Base-by-base conservation (phyloP, 2,329 filamentous ascomycete species). In the Aspergillus novoparasiticus region DNA sequence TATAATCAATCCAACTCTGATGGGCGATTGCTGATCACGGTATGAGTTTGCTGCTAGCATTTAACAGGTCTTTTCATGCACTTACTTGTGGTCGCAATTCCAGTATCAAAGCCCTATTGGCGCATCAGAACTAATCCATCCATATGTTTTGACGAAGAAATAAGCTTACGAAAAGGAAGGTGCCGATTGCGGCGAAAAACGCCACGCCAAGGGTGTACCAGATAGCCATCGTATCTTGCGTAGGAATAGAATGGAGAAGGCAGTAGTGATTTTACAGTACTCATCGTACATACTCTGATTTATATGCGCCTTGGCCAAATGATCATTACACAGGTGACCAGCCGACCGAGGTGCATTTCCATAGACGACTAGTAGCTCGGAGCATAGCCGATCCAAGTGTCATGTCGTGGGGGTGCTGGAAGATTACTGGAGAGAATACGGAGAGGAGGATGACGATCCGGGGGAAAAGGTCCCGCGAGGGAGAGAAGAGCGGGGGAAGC, bases 1-100 rank as follows among this genome's bases (percentile, higher is more conserved):
- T 87, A 72, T 87, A 88, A 50, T 84, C 79, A 51, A 85, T 82
- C 85, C 85, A 88, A 69, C 84, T 86, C 68, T 84, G 70, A 69
- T 88, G 86, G 3, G 86, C 85, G 61, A 88, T 88, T 23, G 86
- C 82, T 83, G 60, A 57, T 11, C 34, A 26, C 5, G 10, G 32
- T 26, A 39, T 39, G 21, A 39, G 51, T 23, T 26, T 41, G 11
- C 14, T 14, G 32, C 51, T 36, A 12, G 19, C 32, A 23, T 16
- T 14, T 26, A n/a, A 55, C 23, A n/a, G 39, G 11, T 14, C 26
- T 9, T 11, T 41, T 36, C 50, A 23, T 16, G 34, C 30, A 75
- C 79, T 75, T 64, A 84, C 81, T 87, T 19, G 85, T 87, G 14
- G 85, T 88, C 5, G 84, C 85, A 60, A 87, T 87, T 32, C 85